Percentiles rank a stretch among this genome's conserved stretches.
Evolutionary conservation across 306 rosid species (phyloP).

Genomic region (Vigna mungo): DNA sequence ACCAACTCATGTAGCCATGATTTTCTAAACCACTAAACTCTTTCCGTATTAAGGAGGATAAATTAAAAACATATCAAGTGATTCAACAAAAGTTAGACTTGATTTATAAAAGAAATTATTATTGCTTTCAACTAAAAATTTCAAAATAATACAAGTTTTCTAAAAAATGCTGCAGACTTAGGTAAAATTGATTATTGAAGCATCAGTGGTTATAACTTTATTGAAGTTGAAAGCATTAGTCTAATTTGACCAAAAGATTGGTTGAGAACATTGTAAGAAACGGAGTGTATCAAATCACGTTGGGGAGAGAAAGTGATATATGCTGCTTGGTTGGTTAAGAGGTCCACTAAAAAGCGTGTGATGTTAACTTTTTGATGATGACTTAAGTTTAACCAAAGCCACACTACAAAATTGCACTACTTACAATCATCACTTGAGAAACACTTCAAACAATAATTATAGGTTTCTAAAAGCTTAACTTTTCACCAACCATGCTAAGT

Average conservation of each 20-base stretch:
- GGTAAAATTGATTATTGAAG: no score
- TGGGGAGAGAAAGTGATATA: constrained; percentile 30
- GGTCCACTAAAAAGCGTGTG: constrained; percentile 41
- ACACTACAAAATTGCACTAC: constrained; percentile 1
- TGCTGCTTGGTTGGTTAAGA: constrained; percentile 41
- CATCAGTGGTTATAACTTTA: no score
- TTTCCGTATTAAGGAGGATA: constrained; percentile 2
- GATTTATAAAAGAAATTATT: no score
- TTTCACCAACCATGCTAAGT: constrained; percentile 9
- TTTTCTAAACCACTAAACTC: constrained; percentile 25
- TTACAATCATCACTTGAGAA: constrained; percentile 46
- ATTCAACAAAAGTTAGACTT: no score
- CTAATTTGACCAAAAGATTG: constrained; percentile 25
- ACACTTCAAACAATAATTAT: constrained; percentile 43
- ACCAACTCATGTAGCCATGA: constrained; percentile 37
- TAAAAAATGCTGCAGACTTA: not conserved
- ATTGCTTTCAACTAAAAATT: no score
- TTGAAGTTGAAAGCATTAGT: not conserved
- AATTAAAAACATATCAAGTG: constrained; percentile 10
- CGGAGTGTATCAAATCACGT: constrained; percentile 28
- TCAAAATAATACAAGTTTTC: not conserved
- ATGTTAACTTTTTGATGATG: constrained; percentile 23
- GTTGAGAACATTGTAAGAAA: constrained; percentile 45
- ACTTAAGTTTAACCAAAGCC: constrained; percentile 43
- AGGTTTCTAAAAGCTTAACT: constrained; percentile 9